Percentiles rank a stretch among this genome's conserved stretches.
phyloP scores from a whole-genome alignment of 495 filamentous ascomycete genomes.

The Astrocystis sublimbata region DNA sequence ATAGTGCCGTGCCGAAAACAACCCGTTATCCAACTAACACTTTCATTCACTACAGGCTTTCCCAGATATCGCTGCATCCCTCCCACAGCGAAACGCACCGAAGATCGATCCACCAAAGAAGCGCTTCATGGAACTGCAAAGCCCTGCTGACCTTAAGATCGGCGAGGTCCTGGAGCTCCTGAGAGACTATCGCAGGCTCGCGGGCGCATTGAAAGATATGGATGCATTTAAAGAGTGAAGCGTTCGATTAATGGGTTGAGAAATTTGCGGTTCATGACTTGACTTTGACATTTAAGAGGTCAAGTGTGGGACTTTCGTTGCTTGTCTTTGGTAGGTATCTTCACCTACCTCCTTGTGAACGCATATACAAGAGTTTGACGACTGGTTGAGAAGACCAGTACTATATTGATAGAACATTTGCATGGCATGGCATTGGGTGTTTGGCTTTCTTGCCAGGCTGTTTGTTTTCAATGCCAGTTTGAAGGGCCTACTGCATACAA shows the following conservation, averaged over 20 bases:
- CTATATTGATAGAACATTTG: constrained; percentile 5
- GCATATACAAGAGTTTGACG: too few species aligned
- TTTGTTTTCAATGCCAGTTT: neutral
- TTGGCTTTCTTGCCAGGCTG: neutral
- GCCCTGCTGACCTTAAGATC: constrained; percentile 74
- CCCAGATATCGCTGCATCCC: constrained; percentile 55
- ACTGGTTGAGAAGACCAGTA: too few species aligned
- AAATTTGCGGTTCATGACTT: too few species aligned
- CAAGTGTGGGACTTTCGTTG: too few species aligned
- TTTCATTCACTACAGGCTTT: constrained; percentile 47
- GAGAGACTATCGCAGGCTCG: constrained; percentile 84
- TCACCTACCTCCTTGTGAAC: too few species aligned
- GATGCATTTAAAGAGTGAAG: constrained; percentile 53
- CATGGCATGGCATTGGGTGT: constrained; percentile 4
- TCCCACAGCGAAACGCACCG: constrained; percentile 51
- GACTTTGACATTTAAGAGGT: too few species aligned
- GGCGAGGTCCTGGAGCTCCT: constrained; percentile 81
- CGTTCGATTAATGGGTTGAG: too few species aligned
- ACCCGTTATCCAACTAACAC: neutral
- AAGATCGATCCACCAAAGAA: constrained; percentile 72
- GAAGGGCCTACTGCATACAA: too few species aligned
- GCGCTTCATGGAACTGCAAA: constrained; percentile 77
- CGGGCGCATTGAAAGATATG: constrained; percentile 62
- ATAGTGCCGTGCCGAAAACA: neutral
- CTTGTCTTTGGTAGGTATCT: too few species aligned